Percentiles rank a stretch among this genome's conserved stretches.
Evolutionary conservation across 176 grass and related monocot genomes (phyloP).

Genomic region (Juncus inflexus): DNA sequence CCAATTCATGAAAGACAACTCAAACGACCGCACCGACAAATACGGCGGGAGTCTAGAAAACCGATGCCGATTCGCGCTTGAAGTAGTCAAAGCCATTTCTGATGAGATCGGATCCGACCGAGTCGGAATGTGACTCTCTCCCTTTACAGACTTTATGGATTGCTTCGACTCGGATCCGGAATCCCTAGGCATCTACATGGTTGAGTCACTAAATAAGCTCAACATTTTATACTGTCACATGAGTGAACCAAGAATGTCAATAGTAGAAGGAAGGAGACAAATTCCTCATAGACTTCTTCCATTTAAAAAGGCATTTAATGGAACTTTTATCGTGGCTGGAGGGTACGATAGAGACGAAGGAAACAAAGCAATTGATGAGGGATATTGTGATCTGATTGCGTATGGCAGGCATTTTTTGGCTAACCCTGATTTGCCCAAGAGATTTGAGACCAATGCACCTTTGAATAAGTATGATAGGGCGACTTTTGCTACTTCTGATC

Average conservation of each 20-base stretch:
- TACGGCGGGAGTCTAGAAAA: slow-evolving; percentile 35
- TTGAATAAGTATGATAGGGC: slow-evolving; percentile 28
- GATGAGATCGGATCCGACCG: slow-evolving; percentile 22
- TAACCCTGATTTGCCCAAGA: slow-evolving; percentile 30
- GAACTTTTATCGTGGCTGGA: slow-evolving; percentile 23
- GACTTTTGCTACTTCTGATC: slow-evolving; percentile 40
- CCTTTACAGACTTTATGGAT: slow-evolving; percentile 33
- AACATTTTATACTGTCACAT: slow-evolving; percentile 38
- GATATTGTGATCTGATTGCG: slow-evolving; percentile 36
- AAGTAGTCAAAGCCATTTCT: slow-evolving; percentile 29
- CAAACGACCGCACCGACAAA: slow-evolving; percentile 13
- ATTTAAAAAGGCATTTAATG: slow-evolving; percentile 32
- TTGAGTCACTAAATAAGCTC: slow-evolving; percentile 25
- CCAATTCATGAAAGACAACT: slow-evolving; percentile 50
- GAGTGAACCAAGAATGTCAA: slow-evolving; percentile 27
- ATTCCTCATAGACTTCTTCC: slow-evolving; percentile 28
- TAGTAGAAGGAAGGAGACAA: slow-evolving; percentile 8
- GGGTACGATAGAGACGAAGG: slow-evolving; percentile 29
- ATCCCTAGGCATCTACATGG: slow-evolving; percentile 23
- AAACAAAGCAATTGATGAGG: slow-evolving; percentile 29
- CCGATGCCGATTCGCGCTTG: slow-evolving; percentile 43
- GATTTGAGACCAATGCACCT: background rate
- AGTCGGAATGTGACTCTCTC: slow-evolving; percentile 20
- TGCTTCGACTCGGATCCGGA: slow-evolving; percentile 42
- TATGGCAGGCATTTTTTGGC: slow-evolving; percentile 35